A percentile compares a stretch with the other conserved stretches of the same genome.
Evolutionary conservation across 2,329 filamentous ascomycete genomes (phyloP).

Genomic region (Exophiala phaeomuriformis): DNA sequence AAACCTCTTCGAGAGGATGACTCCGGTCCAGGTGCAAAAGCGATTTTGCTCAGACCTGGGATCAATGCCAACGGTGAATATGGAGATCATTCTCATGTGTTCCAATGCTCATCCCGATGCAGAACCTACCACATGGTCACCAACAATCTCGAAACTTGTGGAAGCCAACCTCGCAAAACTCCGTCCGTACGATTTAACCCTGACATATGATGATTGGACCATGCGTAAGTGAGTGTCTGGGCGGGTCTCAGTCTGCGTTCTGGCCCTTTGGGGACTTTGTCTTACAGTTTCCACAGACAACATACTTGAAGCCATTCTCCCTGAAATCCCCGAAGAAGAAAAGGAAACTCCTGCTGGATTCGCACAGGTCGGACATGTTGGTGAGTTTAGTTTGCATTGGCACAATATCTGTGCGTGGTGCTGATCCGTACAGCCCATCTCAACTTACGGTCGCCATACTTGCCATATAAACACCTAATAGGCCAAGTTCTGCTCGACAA

Average conservation of each 20-base stretch:
- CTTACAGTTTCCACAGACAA: conserved; percentile 51
- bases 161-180: conserved; percentile 61
- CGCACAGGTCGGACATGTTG: conserved; percentile 79
- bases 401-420: too few species aligned
- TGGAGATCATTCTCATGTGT: background rate
- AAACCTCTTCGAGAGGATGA: conserved; percentile 52
- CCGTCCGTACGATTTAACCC: conserved; percentile 64
- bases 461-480: conserved; percentile 79
- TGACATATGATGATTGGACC: conserved; percentile 81
- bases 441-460: conserved; percentile 75
- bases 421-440: conserved; percentile 61
- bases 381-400: too few species aligned
- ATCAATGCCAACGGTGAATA: conserved; percentile 28
- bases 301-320: conserved; percentile 73
- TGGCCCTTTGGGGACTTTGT: background rate
- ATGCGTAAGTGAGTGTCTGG: conserved; percentile 52
- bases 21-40: conserved; percentile 31
- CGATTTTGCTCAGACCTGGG: conserved; percentile 35
- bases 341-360: conserved; percentile 80
- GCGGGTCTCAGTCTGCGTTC: background rate
- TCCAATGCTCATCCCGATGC: background rate
- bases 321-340: conserved; percentile 58
- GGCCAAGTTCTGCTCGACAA: conserved; percentile 85
- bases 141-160: conserved; percentile 60
- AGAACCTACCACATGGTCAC: conserved; percentile 68